Conservation (phyloP, 2,329 filamentous ascomycete genomes). For the Colletotrichum australisinense region DNA sequence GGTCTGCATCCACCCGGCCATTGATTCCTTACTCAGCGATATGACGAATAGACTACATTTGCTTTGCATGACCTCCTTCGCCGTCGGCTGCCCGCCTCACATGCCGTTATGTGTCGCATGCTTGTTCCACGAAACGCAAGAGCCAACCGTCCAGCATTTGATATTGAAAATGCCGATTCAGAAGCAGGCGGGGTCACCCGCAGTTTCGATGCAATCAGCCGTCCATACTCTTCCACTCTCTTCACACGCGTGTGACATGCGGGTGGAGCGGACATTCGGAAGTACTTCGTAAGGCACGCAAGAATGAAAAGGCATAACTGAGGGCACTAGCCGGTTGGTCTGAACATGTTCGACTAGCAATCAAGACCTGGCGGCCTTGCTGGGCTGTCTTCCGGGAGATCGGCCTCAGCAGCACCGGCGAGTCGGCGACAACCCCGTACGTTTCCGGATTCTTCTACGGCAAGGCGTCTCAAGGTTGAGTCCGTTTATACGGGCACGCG, state of each 20-base stretch:
- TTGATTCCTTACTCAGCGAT: background rate
- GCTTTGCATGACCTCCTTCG: background rate
- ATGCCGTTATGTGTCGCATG: conserved; percentile 11
- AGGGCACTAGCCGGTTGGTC: background rate
- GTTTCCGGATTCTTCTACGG: conserved; percentile 6
- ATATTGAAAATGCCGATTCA: background rate
- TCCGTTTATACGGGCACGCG: conserved; percentile 12
- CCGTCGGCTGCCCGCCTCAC: conserved; percentile 17
- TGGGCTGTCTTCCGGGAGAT: background rate
- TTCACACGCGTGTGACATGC: conserved; percentile 2
- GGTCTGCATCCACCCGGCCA: background rate
- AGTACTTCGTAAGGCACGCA: background rate
- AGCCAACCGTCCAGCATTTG: background rate
- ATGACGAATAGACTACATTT: background rate
- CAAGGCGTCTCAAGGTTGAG: conserved; percentile 18
- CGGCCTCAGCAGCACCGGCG: background rate
- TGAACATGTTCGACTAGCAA: background rate
- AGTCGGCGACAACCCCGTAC: conserved; percentile 1
- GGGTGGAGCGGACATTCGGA: background rate
- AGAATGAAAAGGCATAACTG: background rate
- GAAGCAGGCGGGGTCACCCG: conserved; percentile 22
- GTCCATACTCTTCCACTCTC: background rate
- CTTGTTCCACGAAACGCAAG: conserved; percentile 9
- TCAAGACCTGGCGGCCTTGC: background rate
- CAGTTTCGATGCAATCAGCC: conserved; percentile 20